Evolutionary conservation across 2,329 filamentous ascomycete genomes (phyloP).

Genomic region (Nothopassalora personata): DNA sequence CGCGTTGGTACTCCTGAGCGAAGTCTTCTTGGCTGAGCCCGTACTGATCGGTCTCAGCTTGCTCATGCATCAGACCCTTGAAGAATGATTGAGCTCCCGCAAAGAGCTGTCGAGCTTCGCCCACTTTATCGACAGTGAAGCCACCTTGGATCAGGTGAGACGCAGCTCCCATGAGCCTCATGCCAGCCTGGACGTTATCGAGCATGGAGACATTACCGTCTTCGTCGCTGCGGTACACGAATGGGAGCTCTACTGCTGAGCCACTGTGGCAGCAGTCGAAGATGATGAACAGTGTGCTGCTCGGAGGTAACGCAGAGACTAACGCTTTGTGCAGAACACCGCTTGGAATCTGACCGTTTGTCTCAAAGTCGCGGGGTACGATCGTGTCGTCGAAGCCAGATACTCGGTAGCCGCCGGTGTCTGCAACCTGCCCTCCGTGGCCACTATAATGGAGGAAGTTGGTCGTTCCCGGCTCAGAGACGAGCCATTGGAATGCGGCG

Average conservation of each 20-base stretch:
- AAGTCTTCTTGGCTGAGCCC: slow-evolving; percentile 42
- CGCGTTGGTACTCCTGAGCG: slow-evolving; percentile 36
- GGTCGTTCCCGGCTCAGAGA: slow-evolving; percentile 48
- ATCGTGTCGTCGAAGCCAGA: slow-evolving; percentile 31
- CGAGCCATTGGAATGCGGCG: slow-evolving; percentile 55
- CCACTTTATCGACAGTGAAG: slow-evolving; percentile 42
- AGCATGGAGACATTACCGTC: slow-evolving; percentile 53
- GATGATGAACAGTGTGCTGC: slow-evolving; percentile 50
- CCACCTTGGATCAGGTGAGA: slow-evolving; percentile 47
- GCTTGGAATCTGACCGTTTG: slow-evolving; percentile 51
- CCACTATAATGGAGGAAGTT: slow-evolving; percentile 56
- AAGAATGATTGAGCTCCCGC: slow-evolving; percentile 53
- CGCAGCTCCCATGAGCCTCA: slow-evolving; percentile 48
- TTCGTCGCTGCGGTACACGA: slow-evolving; percentile 52
- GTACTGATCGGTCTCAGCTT: slow-evolving; percentile 39
- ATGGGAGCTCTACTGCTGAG: slow-evolving; percentile 55
- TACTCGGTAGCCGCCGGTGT: slow-evolving; percentile 14
- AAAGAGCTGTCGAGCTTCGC: slow-evolving; percentile 49
- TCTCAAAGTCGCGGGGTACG: slow-evolving; percentile 34
- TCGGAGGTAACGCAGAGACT: slow-evolving; percentile 47
- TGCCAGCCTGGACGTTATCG: slow-evolving; percentile 51
- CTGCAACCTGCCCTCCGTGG: slow-evolving; percentile 48
- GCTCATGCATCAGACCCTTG: slow-evolving; percentile 44
- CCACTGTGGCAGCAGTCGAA: slow-evolving; percentile 61
- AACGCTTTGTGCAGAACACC: slow-evolving; percentile 49